These are phyloP conservation scores for Themeda triandra DNA, from an alignment of 176 grass and related monocot genomes.

Conservation along the genomic window DNA sequence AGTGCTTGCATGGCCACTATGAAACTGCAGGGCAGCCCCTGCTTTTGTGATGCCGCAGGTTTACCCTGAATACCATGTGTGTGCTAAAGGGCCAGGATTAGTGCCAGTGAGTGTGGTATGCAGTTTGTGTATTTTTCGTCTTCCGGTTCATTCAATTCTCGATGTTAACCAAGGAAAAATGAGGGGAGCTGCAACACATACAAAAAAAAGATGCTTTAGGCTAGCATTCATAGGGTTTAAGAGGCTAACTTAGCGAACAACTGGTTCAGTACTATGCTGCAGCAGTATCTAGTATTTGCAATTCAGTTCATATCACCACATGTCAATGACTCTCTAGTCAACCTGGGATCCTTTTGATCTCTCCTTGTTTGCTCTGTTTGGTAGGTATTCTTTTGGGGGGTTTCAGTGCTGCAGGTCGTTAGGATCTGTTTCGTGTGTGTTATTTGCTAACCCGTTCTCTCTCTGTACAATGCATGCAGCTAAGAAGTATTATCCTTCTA, in stretches of 20 bases:
- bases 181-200: too few relatives aligned
- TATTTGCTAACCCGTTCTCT: background rate
- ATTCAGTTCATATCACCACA: background rate
- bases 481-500: conserved; percentile 83
- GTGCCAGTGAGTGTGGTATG: background rate
- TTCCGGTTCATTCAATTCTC: too few relatives aligned
- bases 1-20: background rate
- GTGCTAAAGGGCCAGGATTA: background rate
- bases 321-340: background rate
- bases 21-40: background rate
- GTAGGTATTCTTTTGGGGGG: background rate
- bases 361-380: background rate
- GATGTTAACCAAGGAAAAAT: too few relatives aligned
- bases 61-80: background rate
- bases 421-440: background rate
- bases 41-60: background rate
- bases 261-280: background rate
- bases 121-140: background rate
- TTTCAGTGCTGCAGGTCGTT: background rate
- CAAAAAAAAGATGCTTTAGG: background rate
- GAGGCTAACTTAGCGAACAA: background rate
- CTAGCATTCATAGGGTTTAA: background rate
- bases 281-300: background rate
- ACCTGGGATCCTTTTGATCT: background rate
- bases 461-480: conserved; percentile 52